phyloP scores from a whole-genome alignment of 2,329 filamentous ascomycete species.

The Myotisia sp. region DNA sequence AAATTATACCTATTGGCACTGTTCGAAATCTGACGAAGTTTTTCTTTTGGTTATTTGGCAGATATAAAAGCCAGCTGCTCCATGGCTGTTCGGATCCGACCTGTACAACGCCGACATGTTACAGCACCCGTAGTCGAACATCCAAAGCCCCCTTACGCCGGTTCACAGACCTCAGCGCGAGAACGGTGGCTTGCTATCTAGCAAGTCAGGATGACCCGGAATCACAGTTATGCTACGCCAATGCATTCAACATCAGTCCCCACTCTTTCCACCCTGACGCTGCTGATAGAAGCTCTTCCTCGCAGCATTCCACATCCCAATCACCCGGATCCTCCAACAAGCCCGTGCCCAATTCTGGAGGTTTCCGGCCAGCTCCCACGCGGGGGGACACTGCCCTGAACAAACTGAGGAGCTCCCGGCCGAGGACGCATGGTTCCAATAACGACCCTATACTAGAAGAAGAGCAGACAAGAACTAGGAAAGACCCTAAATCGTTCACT shows the following conservation, averaged over 20 bases:
- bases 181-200: slow-evolving; percentile 65
- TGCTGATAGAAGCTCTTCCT: neutral
- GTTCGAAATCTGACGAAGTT: neutral
- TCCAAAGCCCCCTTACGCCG: slow-evolving; percentile 56
- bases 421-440: neutral
- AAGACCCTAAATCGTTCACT: slow-evolving; percentile 48
- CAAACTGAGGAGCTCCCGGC: neutral
- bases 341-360: neutral
- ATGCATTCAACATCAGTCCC: slow-evolving; percentile 11
- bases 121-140: slow-evolving; percentile 58
- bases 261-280: slow-evolving; percentile 5
- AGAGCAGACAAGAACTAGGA: slow-evolving; percentile 21
- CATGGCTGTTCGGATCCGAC: slow-evolving; percentile 57
- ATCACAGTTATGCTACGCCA: slow-evolving; percentile 48
- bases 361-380: neutral
- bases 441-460: neutral
- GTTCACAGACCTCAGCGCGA: slow-evolving; percentile 68
- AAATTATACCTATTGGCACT: slow-evolving; percentile 8
- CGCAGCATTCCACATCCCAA: neutral
- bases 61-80: slow-evolving; percentile 68
- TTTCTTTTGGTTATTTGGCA: too few relatives aligned
- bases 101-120: slow-evolving; percentile 65
- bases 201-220: slow-evolving; percentile 68
- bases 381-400: neutral
- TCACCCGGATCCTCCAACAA: neutral